Percentiles rank a stretch among this genome's conserved stretches.
These are phyloP conservation scores for Corylus heterophylla DNA, from an alignment of 306 rosid species.

Conservation along the genomic window DNA sequence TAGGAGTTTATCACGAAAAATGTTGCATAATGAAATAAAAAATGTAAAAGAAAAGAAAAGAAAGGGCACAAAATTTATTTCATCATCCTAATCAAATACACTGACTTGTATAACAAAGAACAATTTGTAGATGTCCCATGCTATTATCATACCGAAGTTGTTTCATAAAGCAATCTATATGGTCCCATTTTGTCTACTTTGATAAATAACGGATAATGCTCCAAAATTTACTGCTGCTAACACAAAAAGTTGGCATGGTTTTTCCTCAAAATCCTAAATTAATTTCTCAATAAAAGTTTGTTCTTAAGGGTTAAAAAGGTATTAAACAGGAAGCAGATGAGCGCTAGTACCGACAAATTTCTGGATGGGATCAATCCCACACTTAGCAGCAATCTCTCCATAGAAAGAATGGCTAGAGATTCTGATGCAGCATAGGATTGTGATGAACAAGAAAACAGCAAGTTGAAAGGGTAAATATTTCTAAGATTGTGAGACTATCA, in stretches of 20 bases:
- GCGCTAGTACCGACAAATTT: not conserved
- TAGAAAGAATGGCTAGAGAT: not conserved
- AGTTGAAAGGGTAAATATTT: too few relatives aligned
- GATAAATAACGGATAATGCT: not conserved
- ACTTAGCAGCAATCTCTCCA: not conserved
- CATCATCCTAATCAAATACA: not conserved
- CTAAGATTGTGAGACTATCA: too few relatives aligned
- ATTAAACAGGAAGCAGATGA: not conserved
- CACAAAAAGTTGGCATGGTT: not conserved
- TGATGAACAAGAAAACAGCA: too few relatives aligned
- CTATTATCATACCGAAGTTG: not conserved
- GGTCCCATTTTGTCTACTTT: not conserved
- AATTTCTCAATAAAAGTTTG: not conserved
- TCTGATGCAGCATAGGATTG: too few relatives aligned
- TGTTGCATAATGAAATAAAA: not conserved
- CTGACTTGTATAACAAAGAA: not conserved
- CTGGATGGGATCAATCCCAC: not conserved
- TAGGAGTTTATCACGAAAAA: slow-evolving; percentile 18
- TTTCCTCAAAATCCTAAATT: not conserved
- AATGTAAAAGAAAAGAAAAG: not conserved
- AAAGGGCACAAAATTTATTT: not conserved
- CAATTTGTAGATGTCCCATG: not conserved
- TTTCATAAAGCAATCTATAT: not conserved
- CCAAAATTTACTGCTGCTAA: not conserved
- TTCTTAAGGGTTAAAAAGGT: not conserved